These are phyloP conservation scores for Candida maesae DNA, from an alignment of 805 yeast species.

Conservation along the genomic window DNA sequence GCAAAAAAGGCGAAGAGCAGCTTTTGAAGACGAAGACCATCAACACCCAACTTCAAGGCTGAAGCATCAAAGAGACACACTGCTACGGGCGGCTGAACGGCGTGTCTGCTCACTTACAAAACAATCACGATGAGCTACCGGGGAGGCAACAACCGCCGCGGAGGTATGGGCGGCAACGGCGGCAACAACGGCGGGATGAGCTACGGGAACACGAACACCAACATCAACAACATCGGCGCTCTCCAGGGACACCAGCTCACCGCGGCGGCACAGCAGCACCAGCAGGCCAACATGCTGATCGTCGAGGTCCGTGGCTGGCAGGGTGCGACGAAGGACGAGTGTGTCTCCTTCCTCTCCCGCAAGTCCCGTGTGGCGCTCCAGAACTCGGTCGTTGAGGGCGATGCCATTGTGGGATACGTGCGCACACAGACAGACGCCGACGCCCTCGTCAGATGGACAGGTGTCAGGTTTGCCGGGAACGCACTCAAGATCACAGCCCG, in stretches of 20 bases:
- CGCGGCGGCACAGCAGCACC: conserved; percentile 15
- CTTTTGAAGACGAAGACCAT: too few species aligned
- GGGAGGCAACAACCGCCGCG: conserved; percentile 7
- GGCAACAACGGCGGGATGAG: conserved; percentile 7
- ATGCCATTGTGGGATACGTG: conserved; percentile 58
- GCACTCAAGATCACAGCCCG: conserved; percentile 43
- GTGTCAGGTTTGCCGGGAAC: conserved; percentile 80
- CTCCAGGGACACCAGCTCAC: conserved; percentile 15
- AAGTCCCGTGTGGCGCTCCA: conserved; percentile 55
- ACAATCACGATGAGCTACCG: conserved; percentile 15
- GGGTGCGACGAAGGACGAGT: conserved; percentile 66
- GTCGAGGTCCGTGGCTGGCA: conserved; percentile 80
- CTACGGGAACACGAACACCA: neutral
- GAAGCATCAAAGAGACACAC: too few species aligned
- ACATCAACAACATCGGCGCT: conserved; percentile 6
- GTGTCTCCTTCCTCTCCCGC: conserved; percentile 64
- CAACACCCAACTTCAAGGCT: too few species aligned
- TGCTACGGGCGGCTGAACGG: too few species aligned
- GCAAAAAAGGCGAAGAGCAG: too few species aligned
- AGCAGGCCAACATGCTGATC: conserved; percentile 33
- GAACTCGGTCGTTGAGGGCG: conserved; percentile 52
- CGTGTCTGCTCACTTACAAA: too few species aligned
- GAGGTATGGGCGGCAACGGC: too few species aligned
- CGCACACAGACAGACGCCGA: conserved; percentile 52
- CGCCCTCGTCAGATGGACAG: conserved; percentile 56